Evolutionary conservation across 2,329 filamentous ascomycete genomes (phyloP).

Genomic region (Colletotrichum acutatum): DNA sequence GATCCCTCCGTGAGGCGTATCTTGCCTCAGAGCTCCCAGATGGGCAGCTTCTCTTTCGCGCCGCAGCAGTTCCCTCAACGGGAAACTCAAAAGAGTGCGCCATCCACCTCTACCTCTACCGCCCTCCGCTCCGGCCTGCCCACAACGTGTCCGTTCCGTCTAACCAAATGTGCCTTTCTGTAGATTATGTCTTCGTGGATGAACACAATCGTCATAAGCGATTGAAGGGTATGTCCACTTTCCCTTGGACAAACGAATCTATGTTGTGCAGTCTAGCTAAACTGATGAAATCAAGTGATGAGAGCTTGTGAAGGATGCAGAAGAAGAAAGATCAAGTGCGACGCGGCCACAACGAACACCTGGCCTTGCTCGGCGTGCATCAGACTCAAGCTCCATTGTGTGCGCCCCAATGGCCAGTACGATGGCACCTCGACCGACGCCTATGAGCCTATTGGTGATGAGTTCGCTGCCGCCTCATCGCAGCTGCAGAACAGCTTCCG

Average conservation of each 20-base stretch:
- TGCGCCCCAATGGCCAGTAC: slow-evolving; percentile 85
- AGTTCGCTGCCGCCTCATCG: slow-evolving; percentile 50
- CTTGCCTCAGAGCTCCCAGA: slow-evolving; percentile 73
- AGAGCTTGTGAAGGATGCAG: slow-evolving; percentile 96
- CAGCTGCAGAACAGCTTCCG: slow-evolving; percentile 57
- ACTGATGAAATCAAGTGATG: slow-evolving; percentile 74
- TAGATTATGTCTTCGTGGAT: slow-evolving; percentile 99
- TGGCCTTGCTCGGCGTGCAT: slow-evolving; percentile 98
- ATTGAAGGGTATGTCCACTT: slow-evolving; percentile 77
- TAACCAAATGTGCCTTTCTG: slow-evolving; percentile 43
- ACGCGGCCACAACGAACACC: slow-evolving; percentile 94
- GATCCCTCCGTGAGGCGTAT: slow-evolving; percentile 71
- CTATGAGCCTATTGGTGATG: slow-evolving; percentile 54
- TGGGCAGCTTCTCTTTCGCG: slow-evolving; percentile 82
- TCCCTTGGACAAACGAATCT: not conserved
- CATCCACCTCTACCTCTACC: slow-evolving; percentile 13
- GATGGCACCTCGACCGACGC: slow-evolving; percentile 64
- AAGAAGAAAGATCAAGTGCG: slow-evolving; percentile 96
- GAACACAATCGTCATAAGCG: slow-evolving; percentile 98
- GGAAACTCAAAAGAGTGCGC: slow-evolving; percentile 87
- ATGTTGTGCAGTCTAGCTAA: not conserved
- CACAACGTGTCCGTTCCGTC: slow-evolving; percentile 32
- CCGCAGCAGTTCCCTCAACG: slow-evolving; percentile 66
- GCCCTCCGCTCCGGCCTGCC: not conserved
- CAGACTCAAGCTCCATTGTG: slow-evolving; percentile 90